phyloP scores from a whole-genome alignment of 768 basidiomycete genomes.

The Tylopilus rubrobrunneus region DNA sequence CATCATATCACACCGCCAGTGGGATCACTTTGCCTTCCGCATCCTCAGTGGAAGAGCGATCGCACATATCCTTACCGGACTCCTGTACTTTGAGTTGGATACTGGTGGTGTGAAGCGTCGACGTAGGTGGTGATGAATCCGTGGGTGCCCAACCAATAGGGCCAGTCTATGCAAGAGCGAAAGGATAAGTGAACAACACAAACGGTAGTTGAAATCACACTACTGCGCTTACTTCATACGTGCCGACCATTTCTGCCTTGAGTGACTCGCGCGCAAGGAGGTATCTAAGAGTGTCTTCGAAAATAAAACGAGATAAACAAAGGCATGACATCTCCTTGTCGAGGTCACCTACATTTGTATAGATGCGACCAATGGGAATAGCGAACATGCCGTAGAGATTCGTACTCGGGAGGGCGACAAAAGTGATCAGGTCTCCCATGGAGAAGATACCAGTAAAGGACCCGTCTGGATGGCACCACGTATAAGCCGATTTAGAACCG shows the following conservation, averaged over 20 bases:
- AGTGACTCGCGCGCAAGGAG: neutral
- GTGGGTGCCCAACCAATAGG: neutral
- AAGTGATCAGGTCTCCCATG: slow-evolving; percentile 11
- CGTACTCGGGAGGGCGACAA: slow-evolving; percentile 25
- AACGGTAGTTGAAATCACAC: neutral
- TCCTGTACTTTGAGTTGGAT: slow-evolving; percentile 2
- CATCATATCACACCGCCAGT: neutral
- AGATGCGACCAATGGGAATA: slow-evolving; percentile 39
- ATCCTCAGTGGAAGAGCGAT: neutral
- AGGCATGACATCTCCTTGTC: neutral
- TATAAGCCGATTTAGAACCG: neutral
- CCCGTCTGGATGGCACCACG: neutral
- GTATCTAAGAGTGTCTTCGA: neutral
- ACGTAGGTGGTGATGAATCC: neutral
- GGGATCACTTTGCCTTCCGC: neutral
- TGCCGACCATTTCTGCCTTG: too few species aligned
- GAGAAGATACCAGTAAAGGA: neutral
- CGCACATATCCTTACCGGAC: neutral
- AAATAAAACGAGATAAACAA: neutral
- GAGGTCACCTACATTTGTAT: slow-evolving; percentile 32
- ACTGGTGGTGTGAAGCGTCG: neutral
- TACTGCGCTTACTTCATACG: neutral
- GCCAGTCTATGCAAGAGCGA: neutral
- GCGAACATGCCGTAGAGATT: slow-evolving; percentile 28
- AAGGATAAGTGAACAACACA: neutral